Percentiles rank a stretch among this genome's conserved stretches.
These are phyloP conservation scores for Chlorella sp. DNA, from an alignment of 139 green algal species.

Conservation along the genomic window DNA sequence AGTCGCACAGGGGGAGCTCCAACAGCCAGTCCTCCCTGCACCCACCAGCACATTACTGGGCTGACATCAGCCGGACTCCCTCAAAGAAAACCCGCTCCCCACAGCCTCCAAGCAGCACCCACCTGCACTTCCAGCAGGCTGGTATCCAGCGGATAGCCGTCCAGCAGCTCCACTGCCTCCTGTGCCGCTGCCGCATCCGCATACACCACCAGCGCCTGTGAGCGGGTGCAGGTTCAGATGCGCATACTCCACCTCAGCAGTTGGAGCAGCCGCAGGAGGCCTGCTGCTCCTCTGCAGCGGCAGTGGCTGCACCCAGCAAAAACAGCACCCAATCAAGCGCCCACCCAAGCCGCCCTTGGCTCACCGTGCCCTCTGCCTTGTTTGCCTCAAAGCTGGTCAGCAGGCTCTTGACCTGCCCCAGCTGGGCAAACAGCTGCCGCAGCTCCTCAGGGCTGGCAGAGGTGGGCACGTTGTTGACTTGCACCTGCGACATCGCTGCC, in stretches of 20 bases:
- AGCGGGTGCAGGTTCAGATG: too few relatives aligned
- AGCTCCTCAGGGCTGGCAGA: conserved; percentile 4
- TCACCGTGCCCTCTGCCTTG: neutral
- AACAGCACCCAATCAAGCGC: too few relatives aligned
- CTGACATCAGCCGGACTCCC: too few relatives aligned
- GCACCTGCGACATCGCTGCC: neutral
- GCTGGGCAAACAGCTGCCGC: neutral
- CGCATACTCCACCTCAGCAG: too few relatives aligned
- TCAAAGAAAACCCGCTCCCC: too few relatives aligned
- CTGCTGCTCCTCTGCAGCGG: too few relatives aligned
- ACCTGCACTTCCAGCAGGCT: neutral
- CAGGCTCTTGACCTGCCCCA: neutral
- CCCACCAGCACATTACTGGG: too few relatives aligned
- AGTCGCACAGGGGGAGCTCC: too few relatives aligned
- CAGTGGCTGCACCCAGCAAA: too few relatives aligned
- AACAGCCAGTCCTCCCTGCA: neutral
- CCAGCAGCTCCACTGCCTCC: neutral
- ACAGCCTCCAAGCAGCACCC: too few relatives aligned
- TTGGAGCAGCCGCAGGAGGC: too few relatives aligned
- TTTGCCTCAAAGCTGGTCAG: neutral
- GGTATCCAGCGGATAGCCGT: neutral
- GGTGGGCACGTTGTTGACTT: neutral
- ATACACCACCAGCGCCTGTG: neutral
- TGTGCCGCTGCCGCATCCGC: neutral
- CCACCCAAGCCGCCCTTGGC: too few relatives aligned